Conservation (phyloP, 371 early-diverging fungal species). For the Mortierella sp. region DNA sequence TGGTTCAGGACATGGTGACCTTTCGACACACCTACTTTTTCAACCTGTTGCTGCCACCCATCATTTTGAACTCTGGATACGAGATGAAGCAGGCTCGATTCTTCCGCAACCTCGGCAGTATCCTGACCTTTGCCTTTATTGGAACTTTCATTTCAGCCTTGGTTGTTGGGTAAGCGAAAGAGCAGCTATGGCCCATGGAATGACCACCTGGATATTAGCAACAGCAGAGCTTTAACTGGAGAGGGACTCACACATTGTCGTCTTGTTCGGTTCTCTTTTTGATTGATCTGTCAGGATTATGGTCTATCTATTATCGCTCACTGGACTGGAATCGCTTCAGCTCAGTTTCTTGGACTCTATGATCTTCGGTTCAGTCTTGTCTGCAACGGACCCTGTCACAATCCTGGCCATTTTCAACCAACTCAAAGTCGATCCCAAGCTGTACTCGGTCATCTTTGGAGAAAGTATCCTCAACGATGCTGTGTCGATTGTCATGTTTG, state of each 20-base stretch:
- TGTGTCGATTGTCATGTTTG: slow-evolving; percentile 93
- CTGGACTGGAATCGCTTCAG: slow-evolving; percentile 74
- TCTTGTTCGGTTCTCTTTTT: not conserved
- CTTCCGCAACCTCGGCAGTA: slow-evolving; percentile 88
- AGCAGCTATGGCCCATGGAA: too few species aligned
- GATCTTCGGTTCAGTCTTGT: slow-evolving; percentile 92
- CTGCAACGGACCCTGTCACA: slow-evolving; percentile 97
- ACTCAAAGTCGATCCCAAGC: slow-evolving; percentile 89
- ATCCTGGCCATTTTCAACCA: slow-evolving; percentile 93
- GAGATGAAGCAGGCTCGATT: slow-evolving; percentile 90
- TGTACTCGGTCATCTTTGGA: slow-evolving; percentile 95
- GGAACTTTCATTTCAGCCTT: slow-evolving; percentile 92
- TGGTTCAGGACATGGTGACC: slow-evolving; percentile 85
- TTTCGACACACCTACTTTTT: slow-evolving; percentile 94
- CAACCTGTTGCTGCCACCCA: slow-evolving; percentile 94
- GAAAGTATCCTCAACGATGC: slow-evolving; percentile 95
- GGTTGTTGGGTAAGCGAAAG: slow-evolving; percentile 85
- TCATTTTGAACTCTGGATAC: slow-evolving; percentile 95
- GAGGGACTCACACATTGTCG: not conserved
- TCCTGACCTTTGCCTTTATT: slow-evolving; percentile 89
- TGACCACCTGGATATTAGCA: too few species aligned
- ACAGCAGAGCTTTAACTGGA: too few species aligned
- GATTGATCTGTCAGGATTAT: slow-evolving; percentile 57
- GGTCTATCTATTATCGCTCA: slow-evolving; percentile 74
- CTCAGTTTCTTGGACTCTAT: slow-evolving; percentile 86